A percentile compares a stretch with the other conserved stretches of the same genome.
phyloP scores from a whole-genome alignment of 495 filamentous ascomycete genomes.

The Aspergillus baeticus region DNA sequence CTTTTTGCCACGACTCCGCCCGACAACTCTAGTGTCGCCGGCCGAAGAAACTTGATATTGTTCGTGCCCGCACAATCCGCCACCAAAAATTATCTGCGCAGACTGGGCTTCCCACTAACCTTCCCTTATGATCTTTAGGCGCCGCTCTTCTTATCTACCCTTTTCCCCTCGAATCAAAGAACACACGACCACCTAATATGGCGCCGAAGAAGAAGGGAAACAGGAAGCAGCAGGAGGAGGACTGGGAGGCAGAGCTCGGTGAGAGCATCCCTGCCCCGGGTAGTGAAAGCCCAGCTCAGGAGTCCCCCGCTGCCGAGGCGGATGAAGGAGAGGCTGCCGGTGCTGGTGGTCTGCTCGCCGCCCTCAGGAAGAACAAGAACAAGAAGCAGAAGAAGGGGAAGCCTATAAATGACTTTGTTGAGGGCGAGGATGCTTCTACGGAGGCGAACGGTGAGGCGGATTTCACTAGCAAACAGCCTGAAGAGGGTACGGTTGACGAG shows the following conservation, averaged over 20 bases:
- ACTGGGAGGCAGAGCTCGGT: conserved; percentile 96
- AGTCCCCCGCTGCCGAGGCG: conserved; percentile 35
- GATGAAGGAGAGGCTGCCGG: conserved; percentile 53
- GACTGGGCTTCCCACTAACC: background rate
- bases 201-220: conserved; percentile 92
- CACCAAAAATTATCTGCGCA: conserved; percentile 3
- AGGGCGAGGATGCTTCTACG: conserved; percentile 62
- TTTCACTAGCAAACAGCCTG: conserved; percentile 69
- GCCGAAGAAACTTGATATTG: conserved; percentile 10
- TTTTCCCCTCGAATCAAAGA: background rate
- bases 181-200: conserved; percentile 43
- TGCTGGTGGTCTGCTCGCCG: conserved; percentile 72
- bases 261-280: conserved; percentile 58
- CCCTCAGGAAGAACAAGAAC: conserved; percentile 82
- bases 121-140: background rate
- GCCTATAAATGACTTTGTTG: conserved; percentile 65
- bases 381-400: conserved; percentile 94
- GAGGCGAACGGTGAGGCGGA: conserved; percentile 43
- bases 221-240: conserved; percentile 80
- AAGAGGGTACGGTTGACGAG: conserved; percentile 83
- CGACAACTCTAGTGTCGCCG: conserved; percentile 8
- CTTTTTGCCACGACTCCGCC: conserved; percentile 13
- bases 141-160: background rate
- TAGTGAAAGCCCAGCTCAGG: conserved; percentile 44
- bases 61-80: conserved; percentile 16